Evolutionary conservation across 108 stramenopile species (phyloP).

Genomic region (Conticribra weissflogii): DNA sequence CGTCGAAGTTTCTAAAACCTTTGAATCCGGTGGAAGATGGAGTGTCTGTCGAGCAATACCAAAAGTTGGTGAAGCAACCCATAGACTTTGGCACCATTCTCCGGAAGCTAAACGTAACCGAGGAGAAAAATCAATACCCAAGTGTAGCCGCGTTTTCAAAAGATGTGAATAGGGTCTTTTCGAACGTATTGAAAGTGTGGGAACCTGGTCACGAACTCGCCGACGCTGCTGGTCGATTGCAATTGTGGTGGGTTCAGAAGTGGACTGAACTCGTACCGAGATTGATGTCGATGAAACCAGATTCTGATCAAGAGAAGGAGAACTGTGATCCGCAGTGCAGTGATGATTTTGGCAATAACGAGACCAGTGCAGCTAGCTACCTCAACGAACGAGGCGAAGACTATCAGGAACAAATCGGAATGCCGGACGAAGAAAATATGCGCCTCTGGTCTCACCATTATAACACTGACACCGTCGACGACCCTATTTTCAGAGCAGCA

Average conservation of each 20-base stretch:
- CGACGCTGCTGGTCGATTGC: constrained; percentile 75
- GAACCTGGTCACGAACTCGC: constrained; percentile 73
- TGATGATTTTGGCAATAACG: constrained; percentile 18
- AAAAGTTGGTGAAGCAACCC: constrained; percentile 88
- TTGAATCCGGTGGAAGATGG: constrained; percentile 75
- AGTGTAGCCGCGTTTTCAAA: constrained; percentile 86
- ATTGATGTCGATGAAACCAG: constrained; percentile 85
- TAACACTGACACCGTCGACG: constrained; percentile 89
- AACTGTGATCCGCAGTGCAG: constrained; percentile 28
- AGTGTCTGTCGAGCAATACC: constrained; percentile 74
- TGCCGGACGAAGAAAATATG: constrained; percentile 97
- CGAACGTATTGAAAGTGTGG: constrained; percentile 91
- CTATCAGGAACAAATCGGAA: constrained; percentile 90
- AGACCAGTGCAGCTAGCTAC: constrained; percentile 24
- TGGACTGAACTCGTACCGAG: constrained; percentile 84
- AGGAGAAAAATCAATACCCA: constrained; percentile 57
- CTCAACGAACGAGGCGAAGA: constrained; percentile 82
- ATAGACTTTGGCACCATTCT: constrained; percentile 87
- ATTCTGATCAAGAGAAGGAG: constrained; percentile 48
- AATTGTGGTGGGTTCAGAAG: constrained; percentile 77
- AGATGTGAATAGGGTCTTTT: constrained; percentile 91
- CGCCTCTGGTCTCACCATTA: constrained; percentile 94
- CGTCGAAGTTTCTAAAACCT: constrained; percentile 67
- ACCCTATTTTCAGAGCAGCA: constrained; percentile 91
- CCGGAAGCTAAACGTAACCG: constrained; percentile 55